phyloP scores from a whole-genome alignment of 163 green algal genomes.

The Scenedesmus sp. region DNA sequence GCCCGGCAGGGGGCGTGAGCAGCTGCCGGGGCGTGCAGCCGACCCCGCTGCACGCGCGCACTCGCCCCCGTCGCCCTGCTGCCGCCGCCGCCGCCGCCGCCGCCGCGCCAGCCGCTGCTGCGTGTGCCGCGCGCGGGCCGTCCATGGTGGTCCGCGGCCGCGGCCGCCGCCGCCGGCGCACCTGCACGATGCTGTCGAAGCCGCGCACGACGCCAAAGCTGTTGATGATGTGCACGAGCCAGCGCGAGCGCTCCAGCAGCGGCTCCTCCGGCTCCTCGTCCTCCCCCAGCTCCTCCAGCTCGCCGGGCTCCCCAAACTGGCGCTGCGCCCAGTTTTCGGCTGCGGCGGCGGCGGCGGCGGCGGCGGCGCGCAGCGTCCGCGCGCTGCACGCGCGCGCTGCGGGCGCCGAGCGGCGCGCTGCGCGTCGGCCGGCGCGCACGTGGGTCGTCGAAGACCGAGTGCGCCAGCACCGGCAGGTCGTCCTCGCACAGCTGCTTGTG shows the following conservation, averaged over 20 bases:
- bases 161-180: neutral
- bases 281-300: neutral
- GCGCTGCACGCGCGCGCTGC: no score
- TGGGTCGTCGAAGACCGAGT: no score
- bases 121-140: neutral
- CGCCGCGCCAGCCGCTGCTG: neutral
- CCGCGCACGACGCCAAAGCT: constrained; percentile 46
- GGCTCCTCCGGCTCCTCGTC: constrained; percentile 1
- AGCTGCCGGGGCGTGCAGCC: neutral
- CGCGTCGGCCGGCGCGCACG: no score
- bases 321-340: constrained; percentile 10
- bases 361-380: no score
- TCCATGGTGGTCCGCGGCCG: no score
- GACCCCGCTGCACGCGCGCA: neutral
- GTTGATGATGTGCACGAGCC: constrained; percentile 57
- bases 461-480: neutral
- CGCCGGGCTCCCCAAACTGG: neutral
- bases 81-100: neutral
- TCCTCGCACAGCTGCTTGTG: neutral
- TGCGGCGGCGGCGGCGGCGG: no score
- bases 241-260: constrained; percentile 25
- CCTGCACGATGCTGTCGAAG: constrained; percentile 38
- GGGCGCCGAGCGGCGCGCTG: neutral
- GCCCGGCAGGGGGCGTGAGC: no score
- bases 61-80: neutral